Percentiles rank a stretch among this genome's conserved stretches.
These are phyloP conservation scores for Eucalyptus melliodora DNA, from an alignment of 345 rosid species.

Conservation along the genomic window DNA sequence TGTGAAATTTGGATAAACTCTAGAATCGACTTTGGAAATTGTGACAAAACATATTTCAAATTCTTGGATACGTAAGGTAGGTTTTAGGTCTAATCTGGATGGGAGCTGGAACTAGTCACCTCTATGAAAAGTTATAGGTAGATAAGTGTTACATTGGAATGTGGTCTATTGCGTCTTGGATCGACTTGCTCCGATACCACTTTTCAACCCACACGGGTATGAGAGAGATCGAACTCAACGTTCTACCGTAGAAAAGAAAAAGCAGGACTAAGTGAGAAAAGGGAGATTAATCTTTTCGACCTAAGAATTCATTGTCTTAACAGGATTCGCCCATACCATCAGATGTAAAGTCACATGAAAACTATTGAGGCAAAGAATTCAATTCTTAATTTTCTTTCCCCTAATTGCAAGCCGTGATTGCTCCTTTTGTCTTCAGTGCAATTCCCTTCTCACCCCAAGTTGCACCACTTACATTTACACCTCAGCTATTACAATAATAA, in stretches of 20 bases:
- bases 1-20: background rate
- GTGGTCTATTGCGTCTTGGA: background rate
- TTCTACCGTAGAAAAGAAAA: background rate
- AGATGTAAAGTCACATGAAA: background rate
- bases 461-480: background rate
- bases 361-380: background rate
- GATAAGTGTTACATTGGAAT: background rate
- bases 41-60: rapidly evolving
- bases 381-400: background rate
- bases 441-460: background rate
- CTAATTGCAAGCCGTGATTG: background rate
- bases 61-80: rapidly evolving
- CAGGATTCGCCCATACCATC: background rate
- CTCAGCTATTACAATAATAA: background rate
- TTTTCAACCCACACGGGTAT: background rate
- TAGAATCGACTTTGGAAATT: rapidly evolving
- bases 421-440: background rate
- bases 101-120: rapidly evolving
- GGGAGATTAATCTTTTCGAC: background rate
- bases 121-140: background rate
- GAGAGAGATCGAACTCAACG: background rate
- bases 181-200: background rate
- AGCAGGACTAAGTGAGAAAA: background rate
- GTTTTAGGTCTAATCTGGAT: rapidly evolving
- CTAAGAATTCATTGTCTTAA: background rate